Base-by-base conservation (phyloP, 2,329 filamentous ascomycete species). In the Furcasterigmium furcatum region DNA sequence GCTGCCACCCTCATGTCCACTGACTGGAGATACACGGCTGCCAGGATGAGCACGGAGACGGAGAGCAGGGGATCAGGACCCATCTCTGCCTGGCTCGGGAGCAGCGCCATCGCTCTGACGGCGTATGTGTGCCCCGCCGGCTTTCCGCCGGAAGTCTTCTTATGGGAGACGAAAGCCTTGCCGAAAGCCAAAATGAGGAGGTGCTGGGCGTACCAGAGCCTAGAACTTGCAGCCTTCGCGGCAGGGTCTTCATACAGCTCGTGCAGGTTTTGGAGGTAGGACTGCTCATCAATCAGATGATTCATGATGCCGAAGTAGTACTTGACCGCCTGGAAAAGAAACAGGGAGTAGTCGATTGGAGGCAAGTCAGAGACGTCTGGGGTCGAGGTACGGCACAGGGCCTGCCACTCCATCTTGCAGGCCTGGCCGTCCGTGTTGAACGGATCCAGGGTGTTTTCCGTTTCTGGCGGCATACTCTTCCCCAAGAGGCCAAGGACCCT, bases 101-200 rank as follows among this genome's bases (percentile, higher is more conserved):
- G 34, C 36, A 48, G 18, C 4, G 43, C n/a, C 43, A 48, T 34
- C 14, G 46, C 46, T 38, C 43, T 29, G 9, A 25, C 34, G 24
- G 46, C 43, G 27, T 45, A 45, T 9, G 12, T 18, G 19, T 35
- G 22, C 14, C 46, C 46, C 5, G 43, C 34, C 8, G 36, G 21
- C 13, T 21, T 30, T 13, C 36, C 38, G n/a, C 21, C 24, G 10
- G 25, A 19, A 19, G 22, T 29, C 9, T n/a, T 21, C 10, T 22
- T 41, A 13, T 25, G 38, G 18, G 29, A 27, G 14, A 34, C 18
- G 16, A 44, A 49, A 9, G 41, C 45, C 38, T 49, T 42, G 13
- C 47, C 47, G 19, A 44, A 49, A 6, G 47, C 47, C 18, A 49
- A 41, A 9, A 47, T 22, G 18, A 49, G 21, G n/a, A 49, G 45